Evolutionary conservation across 2,329 filamentous ascomycete species (phyloP), one percentile per base, ranked within the genome.

Genomic region (Thelonectria olida): DNA sequence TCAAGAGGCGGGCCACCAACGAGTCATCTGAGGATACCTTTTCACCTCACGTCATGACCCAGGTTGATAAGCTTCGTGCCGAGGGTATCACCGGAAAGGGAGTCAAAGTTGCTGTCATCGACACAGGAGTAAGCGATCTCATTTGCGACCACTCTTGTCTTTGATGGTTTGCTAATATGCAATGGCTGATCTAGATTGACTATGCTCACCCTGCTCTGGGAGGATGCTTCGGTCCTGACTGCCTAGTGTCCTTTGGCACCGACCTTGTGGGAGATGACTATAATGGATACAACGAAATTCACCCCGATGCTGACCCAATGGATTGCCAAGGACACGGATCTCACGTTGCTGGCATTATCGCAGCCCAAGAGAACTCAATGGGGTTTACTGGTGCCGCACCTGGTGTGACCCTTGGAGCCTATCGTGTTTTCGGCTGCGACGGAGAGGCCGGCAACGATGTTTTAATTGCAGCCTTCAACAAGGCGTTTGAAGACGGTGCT

Each of bases 121-220:
- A 87, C 69, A 84, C 80, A 20, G 84, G 84, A 69, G 82, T 84
- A 79, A 74, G 82, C 78, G 27, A 12, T 20, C 22, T 31, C 8
- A 49, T 20, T 20, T 7, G 8, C 36, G 7, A 25, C 20, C 6
- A 5, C n/a, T n/a, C n/a, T n/a, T n/a, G n/a, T n/a, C n/a, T n/a
- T n/a, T n/a, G n/a, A n/a, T n/a, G n/a, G n/a, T n/a, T n/a, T n/a
- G n/a, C n/a, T n/a, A n/a, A n/a, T n/a, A n/a, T n/a, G n/a, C n/a
- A n/a, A n/a, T n/a, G n/a, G n/a, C n/a, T n/a, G n/a, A n/a, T n/a
- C n/a, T 42, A 84, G 82, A 76, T 88, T 48, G 88, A 90, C 70
- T 90, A 89, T 69, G 81, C 76, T 1, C 88, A 90, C 67, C 85
- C 87, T 2, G 85, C 86, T 25, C 81, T 91, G 0, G 88, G 88